A percentile compares a stretch with the other conserved stretches of the same genome.
Evolutionary conservation across 129 eudicot species (phyloP).

Genomic region (Lactuca sativa): DNA sequence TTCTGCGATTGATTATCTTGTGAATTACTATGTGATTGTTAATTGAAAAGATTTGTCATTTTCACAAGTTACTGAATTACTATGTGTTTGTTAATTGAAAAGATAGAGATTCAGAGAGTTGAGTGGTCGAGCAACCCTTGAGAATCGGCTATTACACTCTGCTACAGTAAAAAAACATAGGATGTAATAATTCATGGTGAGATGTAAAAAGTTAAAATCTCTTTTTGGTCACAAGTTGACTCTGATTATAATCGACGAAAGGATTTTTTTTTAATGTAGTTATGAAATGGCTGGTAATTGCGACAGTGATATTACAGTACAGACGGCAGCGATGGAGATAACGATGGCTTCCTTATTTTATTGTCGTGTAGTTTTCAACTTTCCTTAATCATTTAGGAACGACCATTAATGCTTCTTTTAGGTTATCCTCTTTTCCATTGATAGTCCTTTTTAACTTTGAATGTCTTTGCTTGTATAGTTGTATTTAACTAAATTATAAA

Average conservation of each 20-base stretch:
- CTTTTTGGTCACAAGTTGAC: slow-evolving; percentile 18
- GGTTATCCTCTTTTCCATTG: slow-evolving; percentile 30
- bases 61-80: not conserved
- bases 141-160: not conserved
- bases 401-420: slow-evolving; percentile 39
- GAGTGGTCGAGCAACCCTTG: too few species aligned
- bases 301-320: slow-evolving; percentile 29
- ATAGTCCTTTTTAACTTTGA: not conserved
- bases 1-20: not conserved
- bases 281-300: slow-evolving; percentile 30
- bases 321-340: slow-evolving; percentile 24
- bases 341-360: slow-evolving; percentile 25
- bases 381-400: slow-evolving; percentile 21
- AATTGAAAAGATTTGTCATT: not conserved
- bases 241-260: not conserved
- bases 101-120: not conserved
- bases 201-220: slow-evolving; percentile 12
- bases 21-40: not conserved
- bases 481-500: not conserved
- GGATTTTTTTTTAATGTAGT: slow-evolving; percentile 11
- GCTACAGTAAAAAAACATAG: slow-evolving; percentile 9
- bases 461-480: not conserved
- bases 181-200: not conserved
- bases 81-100: not conserved
- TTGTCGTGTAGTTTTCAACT: slow-evolving; percentile 65